Base-by-base conservation (phyloP, 2,329 filamentous ascomycete genomes). In the Aspergillus novofumigatus region DNA sequence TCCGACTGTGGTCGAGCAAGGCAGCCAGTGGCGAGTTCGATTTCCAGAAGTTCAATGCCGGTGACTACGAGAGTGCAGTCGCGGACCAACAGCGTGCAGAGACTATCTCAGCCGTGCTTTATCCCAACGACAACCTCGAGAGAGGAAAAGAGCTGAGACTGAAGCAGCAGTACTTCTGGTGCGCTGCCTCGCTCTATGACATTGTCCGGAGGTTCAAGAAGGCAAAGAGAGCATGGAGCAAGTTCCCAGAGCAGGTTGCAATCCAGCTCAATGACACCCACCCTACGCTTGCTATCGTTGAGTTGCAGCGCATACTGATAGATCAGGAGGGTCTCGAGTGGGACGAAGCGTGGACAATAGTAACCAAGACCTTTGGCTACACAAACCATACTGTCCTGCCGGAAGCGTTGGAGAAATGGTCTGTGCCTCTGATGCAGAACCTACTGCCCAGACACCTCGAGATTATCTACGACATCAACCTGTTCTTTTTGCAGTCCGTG, bases 131-230 rank as follows among this genome's bases (percentile, higher is more conserved):
- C 77, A 97, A 96, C 76, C 84, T 99, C 48, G 93, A 97, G 64
- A 86, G 92, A 63, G 94, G 94, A 61, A 99, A 99, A 77, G 94
- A 99, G 80, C 86, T 99, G 62, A 91, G 94, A 54, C 78, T 99
- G 75, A 99, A 99, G 84, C 94, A 99, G 76, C 94, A 99, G 75
- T 99, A 99, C 82, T 99, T 99, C 80, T 99, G 94, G 94, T 96
- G 96, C 70, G 92, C 94, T 53, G 94, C 94, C 17, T 99, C 94
- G 17, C 83, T 99, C 3, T 91, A 91, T 71, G 94, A 99, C 69
- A 99, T 99, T 71, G 89, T 99, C 59, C 90, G 94, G 57, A 88
- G 94, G 58, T 99, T 97, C 86, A 99, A 97, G 83, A 99, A 97
- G 84, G 87, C 91, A 20, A 92, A 91, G 80, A 87, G 93, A 62